These are phyloP conservation scores for Populus tremula DNA, from an alignment of 345 rosid genomes.

Conservation along the genomic window DNA sequence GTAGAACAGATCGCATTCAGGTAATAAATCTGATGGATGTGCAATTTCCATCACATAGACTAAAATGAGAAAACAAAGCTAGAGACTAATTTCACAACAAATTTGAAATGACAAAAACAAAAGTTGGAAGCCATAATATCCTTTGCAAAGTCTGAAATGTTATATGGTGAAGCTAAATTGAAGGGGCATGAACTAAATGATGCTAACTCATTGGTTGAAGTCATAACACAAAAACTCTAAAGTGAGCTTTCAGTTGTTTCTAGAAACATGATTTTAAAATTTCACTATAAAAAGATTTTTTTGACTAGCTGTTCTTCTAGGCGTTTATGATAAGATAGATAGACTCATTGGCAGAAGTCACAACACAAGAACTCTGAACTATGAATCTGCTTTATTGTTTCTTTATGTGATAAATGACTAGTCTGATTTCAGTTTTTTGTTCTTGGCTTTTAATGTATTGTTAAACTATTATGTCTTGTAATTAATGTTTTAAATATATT, in stretches of 20 bases:
- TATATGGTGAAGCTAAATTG: constrained; percentile 56
- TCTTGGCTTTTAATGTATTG: no score
- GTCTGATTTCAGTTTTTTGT: no score
- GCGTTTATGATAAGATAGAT: constrained; percentile 50
- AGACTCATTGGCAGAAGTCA: constrained; percentile 22
- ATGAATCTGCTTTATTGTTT: no score
- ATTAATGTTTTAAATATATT: not conserved
- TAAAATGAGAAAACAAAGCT: constrained; percentile 91
- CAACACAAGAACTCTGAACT: no score
- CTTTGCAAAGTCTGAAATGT: constrained; percentile 59
- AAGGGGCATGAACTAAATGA: constrained; percentile 73
- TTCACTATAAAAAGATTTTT: constrained; percentile 4
- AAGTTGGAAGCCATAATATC: constrained; percentile 76
- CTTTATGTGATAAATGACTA: no score
- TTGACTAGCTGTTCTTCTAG: constrained; percentile 37
- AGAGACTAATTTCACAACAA: constrained; percentile 83
- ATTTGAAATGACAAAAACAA: constrained; percentile 81
- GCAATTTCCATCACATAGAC: constrained; percentile 42
- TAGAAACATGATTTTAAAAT: constrained; percentile 1
- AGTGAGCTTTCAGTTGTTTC: constrained; percentile 33
- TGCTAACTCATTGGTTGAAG: constrained; percentile 60
- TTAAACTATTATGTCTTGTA: not conserved
- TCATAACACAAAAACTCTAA: constrained; percentile 55
- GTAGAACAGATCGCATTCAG: constrained; percentile 77
- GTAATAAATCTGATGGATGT: constrained; percentile 34